phyloP scores from a whole-genome alignment of 805 yeast species.

The Teunomyces aglyptinius region DNA sequence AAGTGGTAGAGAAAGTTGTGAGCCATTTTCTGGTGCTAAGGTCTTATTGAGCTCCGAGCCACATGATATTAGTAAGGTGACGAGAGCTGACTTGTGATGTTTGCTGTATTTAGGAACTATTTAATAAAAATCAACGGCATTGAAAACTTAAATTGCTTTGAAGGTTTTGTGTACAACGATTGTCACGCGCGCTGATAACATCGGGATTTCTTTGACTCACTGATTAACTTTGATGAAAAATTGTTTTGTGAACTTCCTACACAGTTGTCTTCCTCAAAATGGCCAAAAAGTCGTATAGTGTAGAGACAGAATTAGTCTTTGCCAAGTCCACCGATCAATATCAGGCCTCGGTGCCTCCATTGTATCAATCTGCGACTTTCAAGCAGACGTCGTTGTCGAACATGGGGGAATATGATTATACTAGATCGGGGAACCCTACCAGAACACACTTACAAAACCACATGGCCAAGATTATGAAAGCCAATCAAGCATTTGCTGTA shows the following conservation, averaged over 20 bases:
- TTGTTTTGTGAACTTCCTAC: neutral
- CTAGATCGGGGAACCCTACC: constrained; percentile 94
- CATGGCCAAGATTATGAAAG: constrained; percentile 73
- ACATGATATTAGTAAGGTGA: constrained; percentile 62
- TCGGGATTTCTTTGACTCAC: constrained; percentile 3
- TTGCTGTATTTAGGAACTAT: neutral
- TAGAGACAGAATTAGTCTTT: constrained; percentile 71
- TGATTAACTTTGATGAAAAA: neutral
- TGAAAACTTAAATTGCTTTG: neutral
- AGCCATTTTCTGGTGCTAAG: constrained; percentile 71
- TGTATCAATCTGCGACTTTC: constrained; percentile 93
- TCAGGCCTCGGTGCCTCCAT: constrained; percentile 81
- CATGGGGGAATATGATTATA: constrained; percentile 73
- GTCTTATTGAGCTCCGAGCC: constrained; percentile 62
- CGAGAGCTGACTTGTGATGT: constrained; percentile 64
- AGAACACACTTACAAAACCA: constrained; percentile 78
- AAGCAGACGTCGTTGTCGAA: constrained; percentile 70
- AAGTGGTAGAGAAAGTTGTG: constrained; percentile 67
- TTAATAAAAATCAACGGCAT: neutral
- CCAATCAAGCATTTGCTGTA: constrained; percentile 76
- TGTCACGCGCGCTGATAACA: constrained; percentile 5
- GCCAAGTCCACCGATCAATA: constrained; percentile 63
- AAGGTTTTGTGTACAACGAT: neutral
- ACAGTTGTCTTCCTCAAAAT: neutral
- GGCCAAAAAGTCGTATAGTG: constrained; percentile 39